Conservation (phyloP, 1,139 yeast genomes). For the Blastobotrys indianensis region DNA sequence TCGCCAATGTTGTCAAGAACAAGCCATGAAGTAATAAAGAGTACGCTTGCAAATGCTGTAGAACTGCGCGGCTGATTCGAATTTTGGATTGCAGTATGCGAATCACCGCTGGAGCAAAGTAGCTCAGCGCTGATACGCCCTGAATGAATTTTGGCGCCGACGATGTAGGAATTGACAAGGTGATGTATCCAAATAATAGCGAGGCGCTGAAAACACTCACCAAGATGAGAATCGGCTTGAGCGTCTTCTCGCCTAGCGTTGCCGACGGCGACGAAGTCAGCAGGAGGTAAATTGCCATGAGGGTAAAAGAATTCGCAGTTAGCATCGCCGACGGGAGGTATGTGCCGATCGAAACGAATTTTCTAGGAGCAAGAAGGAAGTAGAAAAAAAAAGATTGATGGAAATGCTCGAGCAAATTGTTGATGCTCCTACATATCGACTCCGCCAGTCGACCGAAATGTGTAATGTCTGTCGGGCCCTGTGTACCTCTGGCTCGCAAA, state of each 20-base stretch:
- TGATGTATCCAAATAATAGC: constrained; percentile 18
- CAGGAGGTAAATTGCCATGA: constrained; percentile 60
- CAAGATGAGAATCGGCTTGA: constrained; percentile 21
- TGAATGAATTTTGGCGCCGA: constrained; percentile 15
- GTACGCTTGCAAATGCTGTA: constrained; percentile 31
- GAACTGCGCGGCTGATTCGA: constrained; percentile 8
- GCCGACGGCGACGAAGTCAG: constrained; percentile 34
- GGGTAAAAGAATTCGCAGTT: constrained; percentile 61
- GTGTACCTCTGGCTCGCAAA: constrained; percentile 55
- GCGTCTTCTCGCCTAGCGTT: constrained; percentile 15
- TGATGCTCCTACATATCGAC: constrained; percentile 79
- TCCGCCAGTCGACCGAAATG: constrained; percentile 89
- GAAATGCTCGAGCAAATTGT: constrained; percentile 88
- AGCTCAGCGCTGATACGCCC: constrained; percentile 12
- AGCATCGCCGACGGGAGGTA: constrained; percentile 83
- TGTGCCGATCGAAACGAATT: constrained; percentile 89
- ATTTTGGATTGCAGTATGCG: constrained; percentile 9
- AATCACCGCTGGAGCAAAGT: constrained; percentile 13
- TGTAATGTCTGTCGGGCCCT: constrained; percentile 70
- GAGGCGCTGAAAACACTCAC: constrained; percentile 21
- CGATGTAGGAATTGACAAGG: constrained; percentile 16
- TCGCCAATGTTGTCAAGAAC: constrained; percentile 65
- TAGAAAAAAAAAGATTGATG: constrained; percentile 97
- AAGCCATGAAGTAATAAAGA: constrained; percentile 61
- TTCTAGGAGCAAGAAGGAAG: constrained; percentile 66